phyloP scores from a whole-genome alignment of 192 early-diverging fungal genomes.

The Backusella parvicylindrica region DNA sequence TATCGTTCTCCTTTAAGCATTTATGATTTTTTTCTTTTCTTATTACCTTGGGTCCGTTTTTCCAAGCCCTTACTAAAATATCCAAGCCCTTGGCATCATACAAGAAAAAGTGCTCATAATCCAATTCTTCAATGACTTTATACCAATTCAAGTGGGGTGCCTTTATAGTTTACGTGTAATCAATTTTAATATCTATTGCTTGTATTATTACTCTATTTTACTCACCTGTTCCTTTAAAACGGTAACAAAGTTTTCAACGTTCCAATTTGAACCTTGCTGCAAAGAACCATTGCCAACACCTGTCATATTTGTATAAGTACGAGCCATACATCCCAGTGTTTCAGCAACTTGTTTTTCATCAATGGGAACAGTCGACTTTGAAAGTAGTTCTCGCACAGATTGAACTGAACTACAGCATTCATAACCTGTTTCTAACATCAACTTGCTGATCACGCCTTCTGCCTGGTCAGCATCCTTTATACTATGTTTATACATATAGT shows the following conservation, averaged over 20 bases:
- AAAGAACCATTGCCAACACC: slow-evolving; percentile 29
- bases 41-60: slow-evolving; percentile 23
- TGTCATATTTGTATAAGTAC: slow-evolving; percentile 42
- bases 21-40: not conserved
- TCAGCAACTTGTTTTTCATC: slow-evolving; percentile 56
- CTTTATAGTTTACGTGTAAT: slow-evolving; percentile 30
- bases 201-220: not conserved
- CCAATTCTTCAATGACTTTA: slow-evolving; percentile 56
- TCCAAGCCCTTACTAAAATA: slow-evolving; percentile 60
- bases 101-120: slow-evolving; percentile 60
- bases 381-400: slow-evolving; percentile 41
- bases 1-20: too few species aligned
- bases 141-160: slow-evolving; percentile 60
- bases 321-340: slow-evolving; percentile 62
- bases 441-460: slow-evolving; percentile 35
- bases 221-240: slow-evolving; percentile 53
- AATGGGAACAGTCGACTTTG: slow-evolving; percentile 34
- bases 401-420: slow-evolving; percentile 41
- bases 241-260: slow-evolving; percentile 58
- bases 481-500: not conserved
- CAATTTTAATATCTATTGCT: not conserved
- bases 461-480: slow-evolving; percentile 1
- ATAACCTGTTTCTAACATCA: slow-evolving; percentile 50
- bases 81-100: slow-evolving; percentile 55
- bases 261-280: slow-evolving; percentile 47